Base-by-base conservation (phyloP, 2,329 filamentous ascomycete genomes). In the Colletotrichum simmondsii region DNA sequence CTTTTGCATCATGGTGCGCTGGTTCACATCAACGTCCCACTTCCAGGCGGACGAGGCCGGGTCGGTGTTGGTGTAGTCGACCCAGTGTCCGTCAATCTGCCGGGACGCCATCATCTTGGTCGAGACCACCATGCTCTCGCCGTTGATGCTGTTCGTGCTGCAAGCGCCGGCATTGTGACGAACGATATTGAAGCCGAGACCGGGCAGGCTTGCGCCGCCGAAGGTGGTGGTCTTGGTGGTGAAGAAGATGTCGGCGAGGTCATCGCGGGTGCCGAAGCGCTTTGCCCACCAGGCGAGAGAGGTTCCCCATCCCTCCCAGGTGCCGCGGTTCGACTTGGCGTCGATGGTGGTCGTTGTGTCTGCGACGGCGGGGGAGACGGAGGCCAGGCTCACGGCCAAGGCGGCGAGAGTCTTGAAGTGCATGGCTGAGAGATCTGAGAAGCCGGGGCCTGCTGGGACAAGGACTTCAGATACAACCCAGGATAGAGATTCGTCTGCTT, bases 261-360 rank as follows among this genome's bases (percentile, higher is more conserved):
- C 83, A 37, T 84, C 81, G 53, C 81, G 79, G 46, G 79, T 77
- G 5, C 84, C 84, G 68, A 85, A 86, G 4, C 78, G 78, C 37
- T 77, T 79, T 2, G 82, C 84, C 84, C 84, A 86, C 84, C 84
- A 86, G 10, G 83, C 83, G 2, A 86, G 78, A 14, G 82, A 84
- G 0, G 81, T 81, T 14, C 83, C 83, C 83, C 83, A 86, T 61
- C 84, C 84, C 65, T 85, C 83, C 84, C 84, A 86, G 0, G 76
- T 81, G 22, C 83, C 84, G 72, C 79, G 83, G 74, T 81, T 82
- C 19, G 80, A 79, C 5, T 76, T 61, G 60, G 70, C 59, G 22
- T 72, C 70, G 60, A 72, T 72, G 60, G 24, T 56, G 1, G 70
- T 70, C 0, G 66, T 61, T 1, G 70, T 61, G 70, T 72, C 66